phyloP scores from a whole-genome alignment of 2,329 filamentous ascomycete species.

The Neurospora sp. region DNA sequence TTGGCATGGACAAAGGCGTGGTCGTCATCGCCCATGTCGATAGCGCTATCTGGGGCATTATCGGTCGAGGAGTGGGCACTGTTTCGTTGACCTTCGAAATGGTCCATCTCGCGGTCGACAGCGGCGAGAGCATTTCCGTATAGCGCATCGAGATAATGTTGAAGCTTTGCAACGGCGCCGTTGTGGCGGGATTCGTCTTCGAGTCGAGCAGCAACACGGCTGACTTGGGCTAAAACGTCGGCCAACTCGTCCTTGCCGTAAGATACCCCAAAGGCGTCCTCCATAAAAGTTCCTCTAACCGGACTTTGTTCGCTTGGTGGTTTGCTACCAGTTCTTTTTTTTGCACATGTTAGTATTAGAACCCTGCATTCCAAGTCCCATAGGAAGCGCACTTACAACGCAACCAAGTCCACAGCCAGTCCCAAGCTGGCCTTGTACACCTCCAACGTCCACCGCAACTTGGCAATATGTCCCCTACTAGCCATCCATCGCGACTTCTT shows the following conservation, averaged over 20 bases:
- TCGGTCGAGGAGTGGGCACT: constrained; percentile 22
- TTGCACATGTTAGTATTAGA: constrained; percentile 5
- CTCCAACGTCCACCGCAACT: constrained; percentile 25
- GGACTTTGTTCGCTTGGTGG: neutral
- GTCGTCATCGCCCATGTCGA: constrained; percentile 26
- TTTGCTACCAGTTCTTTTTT: neutral
- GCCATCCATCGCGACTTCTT: constrained; percentile 29
- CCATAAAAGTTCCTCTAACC: neutral
- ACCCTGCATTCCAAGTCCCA: neutral
- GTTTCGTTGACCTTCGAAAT: neutral
- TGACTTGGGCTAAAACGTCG: constrained; percentile 26
- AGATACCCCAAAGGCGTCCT: neutral
- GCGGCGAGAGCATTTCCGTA: constrained; percentile 45
- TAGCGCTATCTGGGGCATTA: constrained; percentile 31
- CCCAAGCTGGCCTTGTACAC: constrained; percentile 30
- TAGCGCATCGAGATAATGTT: constrained; percentile 59
- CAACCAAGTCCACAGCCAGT: constrained; percentile 31
- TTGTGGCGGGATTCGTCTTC: constrained; percentile 47
- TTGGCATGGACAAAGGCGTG: constrained; percentile 13
- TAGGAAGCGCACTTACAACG: constrained; percentile 23
- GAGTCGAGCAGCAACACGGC: constrained; percentile 22
- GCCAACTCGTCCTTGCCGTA: constrained; percentile 22
- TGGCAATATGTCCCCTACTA: constrained; percentile 22
- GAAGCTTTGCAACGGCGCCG: constrained; percentile 59
- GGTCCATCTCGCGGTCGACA: constrained; percentile 2